Conservation (phyloP, 768 basidiomycete genomes). For the Udeniomyces megalosporus region DNA sequence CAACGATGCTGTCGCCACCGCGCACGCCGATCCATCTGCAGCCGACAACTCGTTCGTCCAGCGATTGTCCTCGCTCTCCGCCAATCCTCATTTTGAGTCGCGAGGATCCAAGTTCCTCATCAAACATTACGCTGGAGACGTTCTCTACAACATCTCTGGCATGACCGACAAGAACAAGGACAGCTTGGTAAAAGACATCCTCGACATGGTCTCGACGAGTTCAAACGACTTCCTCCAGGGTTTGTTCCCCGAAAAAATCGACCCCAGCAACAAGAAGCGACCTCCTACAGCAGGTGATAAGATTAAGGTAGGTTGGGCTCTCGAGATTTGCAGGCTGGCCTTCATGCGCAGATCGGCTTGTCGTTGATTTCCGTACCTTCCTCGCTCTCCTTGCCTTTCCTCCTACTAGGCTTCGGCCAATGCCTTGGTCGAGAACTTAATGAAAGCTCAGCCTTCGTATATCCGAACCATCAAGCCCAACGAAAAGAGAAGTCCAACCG, state of each 20-base stretch:
- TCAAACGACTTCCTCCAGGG: constrained; percentile 70
- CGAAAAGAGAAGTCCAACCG: constrained; percentile 76
- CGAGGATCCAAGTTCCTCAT: constrained; percentile 89
- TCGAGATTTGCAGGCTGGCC: too few relatives aligned
- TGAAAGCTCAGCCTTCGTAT: constrained; percentile 90
- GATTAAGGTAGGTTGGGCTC: constrained; percentile 56
- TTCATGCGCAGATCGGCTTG: too few relatives aligned
- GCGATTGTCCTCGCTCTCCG: constrained; percentile 59
- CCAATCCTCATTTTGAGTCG: constrained; percentile 85
- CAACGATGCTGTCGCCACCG: constrained; percentile 97
- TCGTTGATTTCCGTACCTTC: too few relatives aligned
- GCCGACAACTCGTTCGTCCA: constrained; percentile 96
- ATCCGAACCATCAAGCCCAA: constrained; percentile 99
- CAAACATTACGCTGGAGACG: constrained; percentile 97
- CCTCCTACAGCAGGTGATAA: constrained; percentile 96
- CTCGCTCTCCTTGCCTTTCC: too few relatives aligned
- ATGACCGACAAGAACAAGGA: constrained; percentile 99
- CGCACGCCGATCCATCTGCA: constrained; percentile 88
- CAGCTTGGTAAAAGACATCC: constrained; percentile 77
- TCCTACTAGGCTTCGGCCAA: constrained; percentile 66
- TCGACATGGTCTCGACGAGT: constrained; percentile 70
- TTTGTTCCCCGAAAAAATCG: constrained; percentile 84
- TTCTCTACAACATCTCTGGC: constrained; percentile 89
- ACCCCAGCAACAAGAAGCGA: constrained; percentile 91
- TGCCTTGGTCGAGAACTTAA: constrained; percentile 89